phyloP scores from a whole-genome alignment of 169 alveolate genomes.

The Eimeria tenella region DNA sequence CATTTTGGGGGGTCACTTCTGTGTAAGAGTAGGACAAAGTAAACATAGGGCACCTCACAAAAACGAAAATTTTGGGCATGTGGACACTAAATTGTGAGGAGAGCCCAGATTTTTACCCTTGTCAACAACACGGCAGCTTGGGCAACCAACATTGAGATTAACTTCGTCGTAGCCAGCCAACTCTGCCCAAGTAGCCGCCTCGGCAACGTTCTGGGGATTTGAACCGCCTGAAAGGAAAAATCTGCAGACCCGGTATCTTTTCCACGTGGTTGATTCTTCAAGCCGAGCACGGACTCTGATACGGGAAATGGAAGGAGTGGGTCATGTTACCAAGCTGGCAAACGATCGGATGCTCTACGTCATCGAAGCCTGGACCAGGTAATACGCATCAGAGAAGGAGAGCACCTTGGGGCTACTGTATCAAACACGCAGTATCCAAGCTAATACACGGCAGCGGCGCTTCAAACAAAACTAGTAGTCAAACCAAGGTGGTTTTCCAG shows the following conservation, averaged over 20 bases:
- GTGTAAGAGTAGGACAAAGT: too few relatives aligned
- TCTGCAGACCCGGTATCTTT: too few relatives aligned
- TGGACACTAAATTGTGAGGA: too few relatives aligned
- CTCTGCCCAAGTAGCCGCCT: conserved; percentile 93
- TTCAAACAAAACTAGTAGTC: background rate
- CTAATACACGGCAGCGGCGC: too few relatives aligned
- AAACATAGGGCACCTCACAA: too few relatives aligned
- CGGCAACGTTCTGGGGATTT: conserved; percentile 90
- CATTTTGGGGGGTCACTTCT: too few relatives aligned
- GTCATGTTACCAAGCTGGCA: conserved; percentile 93
- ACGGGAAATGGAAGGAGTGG: background rate
- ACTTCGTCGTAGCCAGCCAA: conserved; percentile 94
- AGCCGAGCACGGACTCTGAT: background rate
- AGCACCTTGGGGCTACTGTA: too few relatives aligned
- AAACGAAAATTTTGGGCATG: too few relatives aligned
- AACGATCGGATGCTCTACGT: conserved; percentile 90
- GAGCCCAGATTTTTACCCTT: conserved; percentile 82
- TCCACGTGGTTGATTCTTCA: too few relatives aligned
- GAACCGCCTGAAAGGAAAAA: conserved; percentile 87
- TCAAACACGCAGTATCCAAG: too few relatives aligned
- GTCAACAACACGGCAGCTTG: conserved; percentile 93
- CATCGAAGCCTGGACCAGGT: conserved; percentile 81
- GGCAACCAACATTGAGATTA: conserved; percentile 97
- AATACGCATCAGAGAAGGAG: too few relatives aligned
- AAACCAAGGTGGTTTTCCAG: conserved; percentile 55